Evolutionary conservation across 2,329 filamentous ascomycete genomes (phyloP).

Genomic region (Trichoderma hamatum): DNA sequence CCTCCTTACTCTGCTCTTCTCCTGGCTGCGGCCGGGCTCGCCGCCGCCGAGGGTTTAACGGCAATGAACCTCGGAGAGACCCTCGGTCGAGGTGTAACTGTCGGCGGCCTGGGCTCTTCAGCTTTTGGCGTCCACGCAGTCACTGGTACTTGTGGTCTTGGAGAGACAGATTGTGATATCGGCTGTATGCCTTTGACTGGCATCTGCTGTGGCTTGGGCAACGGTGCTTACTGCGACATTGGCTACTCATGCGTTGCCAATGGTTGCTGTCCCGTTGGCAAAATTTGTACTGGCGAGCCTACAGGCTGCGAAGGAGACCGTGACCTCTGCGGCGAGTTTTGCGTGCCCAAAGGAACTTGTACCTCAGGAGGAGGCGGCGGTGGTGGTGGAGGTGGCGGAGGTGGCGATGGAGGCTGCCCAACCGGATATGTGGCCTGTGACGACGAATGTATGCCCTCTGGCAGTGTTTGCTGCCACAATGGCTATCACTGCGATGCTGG

Average conservation of each 20-base stretch:
- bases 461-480: slow-evolving; percentile 32
- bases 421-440: slow-evolving; percentile 27
- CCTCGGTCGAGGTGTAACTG: slow-evolving; percentile 27
- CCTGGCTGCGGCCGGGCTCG: slow-evolving; percentile 34
- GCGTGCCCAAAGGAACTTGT: slow-evolving; percentile 24
- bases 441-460: slow-evolving; percentile 31
- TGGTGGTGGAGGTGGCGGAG: slow-evolving; percentile 17
- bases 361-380: slow-evolving; percentile 27
- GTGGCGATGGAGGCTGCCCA: slow-evolving; percentile 17
- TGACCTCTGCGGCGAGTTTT: slow-evolving; percentile 31
- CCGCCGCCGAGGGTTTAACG: slow-evolving; percentile 28
- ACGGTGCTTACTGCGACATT: slow-evolving; percentile 27
- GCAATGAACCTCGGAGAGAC: slow-evolving; percentile 14
- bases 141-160: slow-evolving; percentile 31
- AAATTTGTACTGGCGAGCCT: slow-evolving; percentile 32
- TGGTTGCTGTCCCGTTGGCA: slow-evolving; percentile 39
- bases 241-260: slow-evolving; percentile 26
- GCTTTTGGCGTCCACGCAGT: slow-evolving; percentile 30
- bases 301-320: slow-evolving; percentile 24
- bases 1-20: slow-evolving; percentile 33
- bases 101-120: slow-evolving; percentile 20
- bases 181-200: slow-evolving; percentile 38
- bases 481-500: slow-evolving; percentile 32
- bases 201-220: slow-evolving; percentile 35
- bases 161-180: slow-evolving; percentile 35